phyloP scores from a whole-genome alignment of 768 basidiomycete species.

The Porphyrellus cyaneotinctus region DNA sequence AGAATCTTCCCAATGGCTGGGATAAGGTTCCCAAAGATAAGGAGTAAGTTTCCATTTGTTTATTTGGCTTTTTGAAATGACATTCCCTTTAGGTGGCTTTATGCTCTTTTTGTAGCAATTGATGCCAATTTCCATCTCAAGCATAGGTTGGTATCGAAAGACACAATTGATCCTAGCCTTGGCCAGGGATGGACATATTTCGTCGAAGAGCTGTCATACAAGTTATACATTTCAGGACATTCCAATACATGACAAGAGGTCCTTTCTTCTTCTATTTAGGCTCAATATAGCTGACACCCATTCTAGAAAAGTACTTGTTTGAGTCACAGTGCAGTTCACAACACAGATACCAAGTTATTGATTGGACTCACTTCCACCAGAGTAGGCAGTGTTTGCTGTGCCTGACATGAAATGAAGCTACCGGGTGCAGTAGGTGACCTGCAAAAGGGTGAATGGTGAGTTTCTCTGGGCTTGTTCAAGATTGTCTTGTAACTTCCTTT shows the following conservation, averaged over 20 bases:
- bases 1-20: too few relatives aligned
- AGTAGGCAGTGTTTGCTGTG: slow-evolving; percentile 13
- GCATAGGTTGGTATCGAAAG: background rate
- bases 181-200: background rate
- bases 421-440: slow-evolving; percentile 13
- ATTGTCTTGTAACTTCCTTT: background rate
- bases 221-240: background rate
- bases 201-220: background rate
- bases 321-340: slow-evolving; percentile 6
- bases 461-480: background rate
- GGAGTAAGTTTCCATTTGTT: too few relatives aligned
- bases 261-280: too few relatives aligned
- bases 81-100: background rate
- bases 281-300: too few relatives aligned
- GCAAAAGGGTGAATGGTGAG: slow-evolving; percentile 17
- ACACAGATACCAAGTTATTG: background rate
- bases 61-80: too few relatives aligned
- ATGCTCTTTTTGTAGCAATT: background rate
- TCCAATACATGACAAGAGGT: too few relatives aligned
- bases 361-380: slow-evolving; percentile 7
- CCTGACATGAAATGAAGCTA: slow-evolving; percentile 8
- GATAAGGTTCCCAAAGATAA: background rate
- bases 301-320: slow-evolving; percentile 19
- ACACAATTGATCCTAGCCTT: background rate
- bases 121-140: slow-evolving; percentile 1